Evolutionary conservation across 2,329 filamentous ascomycete species (phyloP).

Genomic region (Colletotrichum lini): DNA sequence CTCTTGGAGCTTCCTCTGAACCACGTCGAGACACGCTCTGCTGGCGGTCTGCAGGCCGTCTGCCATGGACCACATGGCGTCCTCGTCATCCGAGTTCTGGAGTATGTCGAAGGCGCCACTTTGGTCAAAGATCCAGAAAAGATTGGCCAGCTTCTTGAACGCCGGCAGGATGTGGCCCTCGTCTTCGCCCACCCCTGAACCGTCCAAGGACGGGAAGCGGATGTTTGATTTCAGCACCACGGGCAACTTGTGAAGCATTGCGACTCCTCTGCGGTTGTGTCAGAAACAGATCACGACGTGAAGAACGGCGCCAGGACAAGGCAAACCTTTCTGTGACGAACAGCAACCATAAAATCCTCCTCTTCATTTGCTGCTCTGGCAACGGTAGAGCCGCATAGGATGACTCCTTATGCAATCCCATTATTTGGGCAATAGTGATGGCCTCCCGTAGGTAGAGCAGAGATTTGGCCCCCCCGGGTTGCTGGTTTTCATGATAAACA

Average conservation of each 20-base stretch:
- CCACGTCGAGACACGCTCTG: slow-evolving; percentile 53
- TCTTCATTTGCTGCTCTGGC: slow-evolving; percentile 60
- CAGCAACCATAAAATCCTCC: slow-evolving; percentile 55
- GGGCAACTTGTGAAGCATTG: slow-evolving; percentile 65
- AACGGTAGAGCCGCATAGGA: slow-evolving; percentile 54
- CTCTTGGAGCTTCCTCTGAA: slow-evolving; percentile 61
- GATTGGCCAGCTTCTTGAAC: slow-evolving; percentile 63
- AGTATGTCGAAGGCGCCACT: slow-evolving; percentile 64
- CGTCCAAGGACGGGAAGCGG: slow-evolving; percentile 53
- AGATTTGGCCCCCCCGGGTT: slow-evolving; percentile 61
- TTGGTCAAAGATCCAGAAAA: slow-evolving; percentile 66
- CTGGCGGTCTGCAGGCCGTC: slow-evolving; percentile 37
- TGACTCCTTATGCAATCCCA: slow-evolving; percentile 61
- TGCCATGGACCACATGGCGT: slow-evolving; percentile 49
- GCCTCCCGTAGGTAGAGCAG: slow-evolving; percentile 65
- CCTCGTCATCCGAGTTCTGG: slow-evolving; percentile 53
- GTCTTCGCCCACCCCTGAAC: slow-evolving; percentile 53
- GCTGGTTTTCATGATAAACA: slow-evolving; percentile 65
- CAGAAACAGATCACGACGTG: not conserved
- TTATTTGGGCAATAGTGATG: slow-evolving; percentile 66
- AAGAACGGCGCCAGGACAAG: not conserved
- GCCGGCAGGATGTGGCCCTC: slow-evolving; percentile 62
- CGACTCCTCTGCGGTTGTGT: slow-evolving; percentile 56
- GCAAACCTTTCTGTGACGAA: slow-evolving; percentile 58
- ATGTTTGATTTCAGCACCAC: slow-evolving; percentile 59